Base-by-base conservation (phyloP, 768 basidiomycete species). In the Termitomyces sp. region DNA sequence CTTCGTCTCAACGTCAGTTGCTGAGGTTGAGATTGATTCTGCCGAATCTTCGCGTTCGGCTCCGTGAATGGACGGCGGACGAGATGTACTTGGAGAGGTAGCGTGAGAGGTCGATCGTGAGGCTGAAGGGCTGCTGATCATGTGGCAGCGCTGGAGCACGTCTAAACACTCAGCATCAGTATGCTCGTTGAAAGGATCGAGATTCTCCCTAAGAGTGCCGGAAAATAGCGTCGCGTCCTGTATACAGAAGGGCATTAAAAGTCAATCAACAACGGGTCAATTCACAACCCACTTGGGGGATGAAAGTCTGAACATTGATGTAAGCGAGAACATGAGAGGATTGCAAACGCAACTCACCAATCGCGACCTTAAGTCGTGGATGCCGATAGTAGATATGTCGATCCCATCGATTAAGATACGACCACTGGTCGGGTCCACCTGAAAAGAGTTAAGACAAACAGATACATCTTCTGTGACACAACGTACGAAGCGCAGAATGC, bases 381-480 rank as follows among this genome's bases (percentile, higher is more conserved):
- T 72, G 13, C 93, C 92, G 56, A 97, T 94, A 4, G 75, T 86
- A 1, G 87, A 86, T 52, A 94, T 92, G 65, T 95, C 93, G 57
- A 95, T 86, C 5, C 92, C 94, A 60, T 94, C 94, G 20, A 96
- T 85, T 47, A 90, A 31, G 51, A 97, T 93, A 24, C 78, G 79
- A 0, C 94, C 94, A 16, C 73, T 75, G 3, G 78, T 73, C 1
- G 94, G 92, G 66, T 96, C 93, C 18, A 86, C 83, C 84, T 86
- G 56, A 28, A 28, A 53, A 3, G 5, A 54, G 20, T n/a, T 20
- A n/a, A 41, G 33, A 22, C 29, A 39, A 22, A 41, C 26, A 10
- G 26, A 45, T 16, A 15, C 13, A 51, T 22, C 18, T 39, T 33
- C 7, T 1, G n/a, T 51, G 37, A 51, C 56, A 24, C 41, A 22